Evolutionary conservation across 371 early-diverging fungal genomes (phyloP).

Genomic region (Mortierella sp.): DNA sequence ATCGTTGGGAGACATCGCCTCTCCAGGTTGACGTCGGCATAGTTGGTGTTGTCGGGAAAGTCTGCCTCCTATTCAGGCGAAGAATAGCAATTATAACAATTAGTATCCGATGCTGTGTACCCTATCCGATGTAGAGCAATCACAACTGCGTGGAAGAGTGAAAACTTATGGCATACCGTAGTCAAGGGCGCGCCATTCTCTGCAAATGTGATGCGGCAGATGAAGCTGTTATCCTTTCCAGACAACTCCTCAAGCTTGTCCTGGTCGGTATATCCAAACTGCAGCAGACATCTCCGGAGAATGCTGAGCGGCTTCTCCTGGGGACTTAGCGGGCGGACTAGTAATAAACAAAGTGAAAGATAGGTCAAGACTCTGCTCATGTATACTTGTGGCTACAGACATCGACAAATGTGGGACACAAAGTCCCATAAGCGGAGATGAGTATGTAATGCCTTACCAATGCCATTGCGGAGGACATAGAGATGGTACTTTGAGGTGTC

Average conservation of each 20-base stretch:
- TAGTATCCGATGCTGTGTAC: not conserved
- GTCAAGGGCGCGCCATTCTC: constrained; percentile 69
- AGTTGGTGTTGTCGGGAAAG: constrained; percentile 34
- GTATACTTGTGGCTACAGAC: too few relatives aligned
- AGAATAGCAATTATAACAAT: not conserved
- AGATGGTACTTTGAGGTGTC: constrained; percentile 82
- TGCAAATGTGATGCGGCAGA: constrained; percentile 82
- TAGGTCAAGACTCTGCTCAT: not conserved
- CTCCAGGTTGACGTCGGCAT: constrained; percentile 71
- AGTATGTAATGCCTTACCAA: too few relatives aligned
- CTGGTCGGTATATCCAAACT: constrained; percentile 84
- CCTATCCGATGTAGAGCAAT: too few relatives aligned
- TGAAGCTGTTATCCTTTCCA: constrained; percentile 88
- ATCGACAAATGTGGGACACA: too few relatives aligned
- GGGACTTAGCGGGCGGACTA: constrained; percentile 67
- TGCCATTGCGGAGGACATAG: constrained; percentile 70
- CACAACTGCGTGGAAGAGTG: too few relatives aligned
- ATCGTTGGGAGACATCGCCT: constrained; percentile 76
- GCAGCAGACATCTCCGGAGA: constrained; percentile 75
- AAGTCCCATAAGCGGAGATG: not conserved
- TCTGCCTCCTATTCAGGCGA: constrained; percentile 38
- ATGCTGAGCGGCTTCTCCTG: constrained; percentile 82
- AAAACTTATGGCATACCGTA: constrained; percentile 38
- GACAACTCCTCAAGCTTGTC: constrained; percentile 84
- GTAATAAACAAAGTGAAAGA: not conserved